Percentiles rank a stretch among this genome's conserved stretches.
phyloP scores from a whole-genome alignment of 2,329 filamentous ascomycete species.

The Hymenoscyphus repandus region DNA sequence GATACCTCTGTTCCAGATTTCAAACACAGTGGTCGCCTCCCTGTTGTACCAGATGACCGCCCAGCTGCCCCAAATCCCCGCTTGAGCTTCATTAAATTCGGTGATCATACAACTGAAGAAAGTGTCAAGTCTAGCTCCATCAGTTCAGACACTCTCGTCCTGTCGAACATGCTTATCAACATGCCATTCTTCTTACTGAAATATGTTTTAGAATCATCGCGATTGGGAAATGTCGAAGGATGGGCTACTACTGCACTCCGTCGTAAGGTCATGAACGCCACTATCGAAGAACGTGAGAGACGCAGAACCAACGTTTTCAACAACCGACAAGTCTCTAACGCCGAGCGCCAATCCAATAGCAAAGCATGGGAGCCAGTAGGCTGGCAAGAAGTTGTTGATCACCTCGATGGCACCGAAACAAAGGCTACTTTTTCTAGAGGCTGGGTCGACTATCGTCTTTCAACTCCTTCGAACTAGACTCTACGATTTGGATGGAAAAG shows the following conservation, averaged over 20 bases:
- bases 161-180: conserved; percentile 66
- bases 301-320: conserved; percentile 36
- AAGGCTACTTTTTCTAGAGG: conserved; percentile 21
- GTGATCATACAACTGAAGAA: conserved; percentile 47
- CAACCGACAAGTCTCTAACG: conserved; percentile 21
- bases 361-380: conserved; percentile 30
- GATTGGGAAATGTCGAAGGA: conserved; percentile 46
- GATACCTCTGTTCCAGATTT: conserved; percentile 44
- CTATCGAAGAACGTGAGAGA: conserved; percentile 53
- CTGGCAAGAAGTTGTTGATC: conserved; percentile 30
- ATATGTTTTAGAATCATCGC: conserved; percentile 56
- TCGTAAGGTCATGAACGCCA: conserved; percentile 43
- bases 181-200: conserved; percentile 64
- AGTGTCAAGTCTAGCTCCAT: conserved; percentile 27
- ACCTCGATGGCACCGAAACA: conserved; percentile 19
- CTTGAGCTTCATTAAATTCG: conserved; percentile 63
- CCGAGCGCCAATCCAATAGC: conserved; percentile 23
- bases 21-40: conserved; percentile 43
- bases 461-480: conserved; percentile 6
- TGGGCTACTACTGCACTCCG: conserved; percentile 44
- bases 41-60: conserved; percentile 26
- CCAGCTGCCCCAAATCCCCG: conserved; percentile 42
- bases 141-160: conserved; percentile 34
- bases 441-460: conserved; percentile 25
- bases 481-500: conserved; percentile 9